Conservation (phyloP, 2,329 filamentous ascomycete species). For the Tolypocladium album region DNA sequence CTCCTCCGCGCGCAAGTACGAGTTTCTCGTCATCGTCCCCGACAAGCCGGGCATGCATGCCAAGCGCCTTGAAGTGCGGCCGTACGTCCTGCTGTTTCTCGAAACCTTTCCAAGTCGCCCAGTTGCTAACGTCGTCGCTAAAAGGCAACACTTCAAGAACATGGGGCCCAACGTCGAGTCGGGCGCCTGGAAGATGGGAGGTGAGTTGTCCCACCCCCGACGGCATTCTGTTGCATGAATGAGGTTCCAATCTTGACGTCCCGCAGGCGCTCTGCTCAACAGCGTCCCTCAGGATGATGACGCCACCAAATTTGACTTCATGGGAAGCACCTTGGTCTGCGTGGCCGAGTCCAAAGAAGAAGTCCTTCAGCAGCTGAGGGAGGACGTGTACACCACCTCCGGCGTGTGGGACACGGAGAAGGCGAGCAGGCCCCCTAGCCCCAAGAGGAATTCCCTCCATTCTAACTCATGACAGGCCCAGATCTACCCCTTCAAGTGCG, state of each 20-base stretch:
- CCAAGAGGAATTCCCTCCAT: not conserved
- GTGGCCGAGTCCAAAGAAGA: constrained; percentile 59
- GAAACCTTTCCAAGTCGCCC: not conserved
- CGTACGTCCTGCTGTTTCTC: constrained; percentile 28
- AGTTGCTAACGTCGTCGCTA: not conserved
- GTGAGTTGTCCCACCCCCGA: constrained; percentile 25
- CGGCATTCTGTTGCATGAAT: not conserved
- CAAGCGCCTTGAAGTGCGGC: constrained; percentile 51
- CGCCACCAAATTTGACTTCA: constrained; percentile 52
- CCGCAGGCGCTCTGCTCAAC: constrained; percentile 55
- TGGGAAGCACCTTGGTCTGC: constrained; percentile 61
- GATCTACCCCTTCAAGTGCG: constrained; percentile 38
- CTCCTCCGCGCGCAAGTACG: constrained; percentile 29
- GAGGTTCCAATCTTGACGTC: not conserved
- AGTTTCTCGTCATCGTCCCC: constrained; percentile 60
- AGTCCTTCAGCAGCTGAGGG: constrained; percentile 52
- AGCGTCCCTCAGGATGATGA: constrained; percentile 53
- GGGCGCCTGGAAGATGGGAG: constrained; percentile 54
- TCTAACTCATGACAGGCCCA: constrained; percentile 23
- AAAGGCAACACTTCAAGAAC: constrained; percentile 41
- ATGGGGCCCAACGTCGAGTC: constrained; percentile 40
- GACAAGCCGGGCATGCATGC: constrained; percentile 50
- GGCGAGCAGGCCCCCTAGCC: constrained; percentile 21
- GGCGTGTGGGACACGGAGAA: constrained; percentile 77
- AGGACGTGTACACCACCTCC: constrained; percentile 59